phyloP scores from a whole-genome alignment of 2,329 filamentous ascomycete species.

The Fusarium drepaniforme region DNA sequence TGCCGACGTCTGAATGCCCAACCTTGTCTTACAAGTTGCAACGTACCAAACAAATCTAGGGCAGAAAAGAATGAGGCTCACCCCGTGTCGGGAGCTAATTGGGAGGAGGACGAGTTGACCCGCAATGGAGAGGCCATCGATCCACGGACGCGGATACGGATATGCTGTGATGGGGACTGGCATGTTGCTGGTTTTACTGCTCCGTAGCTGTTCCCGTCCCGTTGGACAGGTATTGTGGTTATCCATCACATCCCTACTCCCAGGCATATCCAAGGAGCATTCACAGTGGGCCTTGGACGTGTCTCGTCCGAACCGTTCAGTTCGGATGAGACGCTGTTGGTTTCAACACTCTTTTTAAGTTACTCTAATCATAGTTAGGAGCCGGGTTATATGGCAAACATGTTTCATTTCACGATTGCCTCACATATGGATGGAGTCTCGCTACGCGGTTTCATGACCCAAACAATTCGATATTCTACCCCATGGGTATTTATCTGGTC shows the following conservation, averaged over 20 bases:
- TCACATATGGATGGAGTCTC: neutral
- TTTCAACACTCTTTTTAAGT: neutral
- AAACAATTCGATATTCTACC: neutral
- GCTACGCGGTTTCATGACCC: neutral
- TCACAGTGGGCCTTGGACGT: neutral
- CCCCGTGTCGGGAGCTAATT: neutral
- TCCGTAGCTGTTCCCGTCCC: neutral
- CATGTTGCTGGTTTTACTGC: neutral
- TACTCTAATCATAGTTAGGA: neutral
- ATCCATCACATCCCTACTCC: neutral
- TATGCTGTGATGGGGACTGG: neutral
- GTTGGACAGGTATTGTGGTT: neutral
- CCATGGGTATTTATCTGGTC: neutral
- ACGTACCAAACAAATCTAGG: neutral
- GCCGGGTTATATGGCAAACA: neutral
- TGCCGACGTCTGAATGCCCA: neutral
- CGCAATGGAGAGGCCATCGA: neutral
- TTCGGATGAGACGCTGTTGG: constrained; percentile 1
- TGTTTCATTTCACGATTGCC: constrained; percentile 1
- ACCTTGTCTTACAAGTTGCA: constrained; percentile 6
- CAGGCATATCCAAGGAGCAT: neutral
- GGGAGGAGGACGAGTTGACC: neutral
- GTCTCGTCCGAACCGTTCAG: neutral
- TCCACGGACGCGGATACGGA: neutral
- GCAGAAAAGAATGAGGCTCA: neutral